phyloP scores from a whole-genome alignment of 441 rosid species.

The Syzygium malaccense region DNA sequence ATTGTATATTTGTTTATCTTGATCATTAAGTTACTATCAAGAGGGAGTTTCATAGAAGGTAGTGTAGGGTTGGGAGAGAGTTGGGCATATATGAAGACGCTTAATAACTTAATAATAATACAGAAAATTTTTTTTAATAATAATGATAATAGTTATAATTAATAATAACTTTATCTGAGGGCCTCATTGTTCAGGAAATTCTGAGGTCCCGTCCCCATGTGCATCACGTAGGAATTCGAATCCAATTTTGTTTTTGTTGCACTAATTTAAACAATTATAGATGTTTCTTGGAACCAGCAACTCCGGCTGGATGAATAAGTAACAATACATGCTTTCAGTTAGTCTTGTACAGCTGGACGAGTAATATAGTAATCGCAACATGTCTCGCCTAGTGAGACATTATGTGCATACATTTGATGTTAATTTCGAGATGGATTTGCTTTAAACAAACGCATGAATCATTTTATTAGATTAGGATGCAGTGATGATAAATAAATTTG shows the following conservation, averaged over 20 bases:
- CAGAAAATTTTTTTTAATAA: no score
- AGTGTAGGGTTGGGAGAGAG: background rate
- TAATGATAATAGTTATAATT: no score
- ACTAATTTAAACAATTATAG: background rate
- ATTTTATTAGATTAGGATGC: background rate
- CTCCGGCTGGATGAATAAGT: no score
- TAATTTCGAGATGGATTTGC: background rate
- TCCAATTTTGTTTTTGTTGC: background rate
- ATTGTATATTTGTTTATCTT: background rate
- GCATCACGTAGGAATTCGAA: background rate
- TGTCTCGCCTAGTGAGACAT: fast-evolving
- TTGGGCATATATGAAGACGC: background rate
- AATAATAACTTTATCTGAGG: background rate
- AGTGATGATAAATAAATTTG: background rate
- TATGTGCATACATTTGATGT: fast-evolving
- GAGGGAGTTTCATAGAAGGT: background rate
- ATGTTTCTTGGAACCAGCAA: no score
- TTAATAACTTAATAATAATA: background rate
- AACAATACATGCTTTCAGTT: background rate
- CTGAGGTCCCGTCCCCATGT: background rate
- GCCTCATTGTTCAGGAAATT: background rate
- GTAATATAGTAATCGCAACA: fast-evolving
- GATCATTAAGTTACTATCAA: background rate
- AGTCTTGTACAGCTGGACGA: background rate
- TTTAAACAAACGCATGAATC: background rate